Evolutionary conservation across 352 stramenopile genomes (phyloP).

Genomic region (Globisporangium canariense): DNA sequence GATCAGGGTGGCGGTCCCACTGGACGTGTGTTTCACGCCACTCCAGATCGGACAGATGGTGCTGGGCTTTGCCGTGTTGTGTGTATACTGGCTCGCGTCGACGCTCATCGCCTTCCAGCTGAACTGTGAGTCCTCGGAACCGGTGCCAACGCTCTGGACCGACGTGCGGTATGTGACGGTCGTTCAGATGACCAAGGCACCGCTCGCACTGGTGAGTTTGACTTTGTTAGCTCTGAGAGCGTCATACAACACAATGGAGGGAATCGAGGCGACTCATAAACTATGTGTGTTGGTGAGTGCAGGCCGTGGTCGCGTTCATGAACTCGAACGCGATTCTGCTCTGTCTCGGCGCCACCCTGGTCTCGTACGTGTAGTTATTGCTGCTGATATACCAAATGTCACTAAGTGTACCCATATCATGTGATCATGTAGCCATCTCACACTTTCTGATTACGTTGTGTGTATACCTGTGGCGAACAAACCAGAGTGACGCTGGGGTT

Average conservation of each 20-base stretch:
- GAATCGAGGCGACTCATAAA: neutral
- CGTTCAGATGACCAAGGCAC: slow-evolving; percentile 33
- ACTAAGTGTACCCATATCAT: neutral
- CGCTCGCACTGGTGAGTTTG: slow-evolving; percentile 43
- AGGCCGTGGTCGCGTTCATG: slow-evolving; percentile 37
- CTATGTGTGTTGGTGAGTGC: neutral
- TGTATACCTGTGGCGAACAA: slow-evolving; percentile 1
- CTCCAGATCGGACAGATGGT: slow-evolving; percentile 26
- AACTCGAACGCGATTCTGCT: slow-evolving; percentile 38
- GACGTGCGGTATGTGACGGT: slow-evolving; percentile 45
- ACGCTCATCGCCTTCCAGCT: slow-evolving; percentile 47
- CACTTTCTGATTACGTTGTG: neutral
- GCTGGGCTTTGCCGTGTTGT: slow-evolving; percentile 22
- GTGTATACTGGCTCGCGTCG: slow-evolving; percentile 31
- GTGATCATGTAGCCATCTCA: neutral
- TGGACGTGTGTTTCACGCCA: slow-evolving; percentile 36
- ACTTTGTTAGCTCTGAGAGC: neutral
- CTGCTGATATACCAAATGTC: neutral
- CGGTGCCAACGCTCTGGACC: slow-evolving; percentile 54
- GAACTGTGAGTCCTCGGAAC: slow-evolving; percentile 52
- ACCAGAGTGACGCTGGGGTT: slow-evolving; percentile 21
- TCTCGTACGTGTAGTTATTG: slow-evolving; percentile 25
- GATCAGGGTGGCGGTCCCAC: slow-evolving; percentile 22
- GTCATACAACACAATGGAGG: neutral
- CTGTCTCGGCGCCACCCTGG: slow-evolving; percentile 23